These are phyloP conservation scores for Breviolum minutum DNA, from an alignment of 73 alveolate species.

Conservation along the genomic window DNA sequence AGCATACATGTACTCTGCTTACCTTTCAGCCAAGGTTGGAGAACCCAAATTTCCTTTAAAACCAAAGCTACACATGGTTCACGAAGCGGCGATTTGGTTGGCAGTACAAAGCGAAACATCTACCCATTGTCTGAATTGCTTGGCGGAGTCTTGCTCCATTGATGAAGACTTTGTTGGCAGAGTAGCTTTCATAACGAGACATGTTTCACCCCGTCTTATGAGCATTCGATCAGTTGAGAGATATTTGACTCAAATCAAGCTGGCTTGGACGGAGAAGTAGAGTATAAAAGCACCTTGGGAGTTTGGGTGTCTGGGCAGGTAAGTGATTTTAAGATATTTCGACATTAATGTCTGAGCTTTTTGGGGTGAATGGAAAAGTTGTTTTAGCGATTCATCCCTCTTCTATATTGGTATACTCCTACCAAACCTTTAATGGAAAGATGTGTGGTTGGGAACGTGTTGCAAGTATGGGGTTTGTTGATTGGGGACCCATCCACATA, in stretches of 20 bases:
- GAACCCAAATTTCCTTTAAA: not conserved
- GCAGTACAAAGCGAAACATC: not conserved
- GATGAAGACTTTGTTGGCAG: constrained; percentile 17
- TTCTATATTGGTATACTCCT: not conserved
- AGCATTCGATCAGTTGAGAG: not conserved
- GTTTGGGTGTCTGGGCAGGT: not conserved
- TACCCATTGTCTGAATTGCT: not conserved
- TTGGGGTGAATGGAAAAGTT: not conserved
- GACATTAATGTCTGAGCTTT: not conserved
- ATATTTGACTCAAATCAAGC: not conserved
- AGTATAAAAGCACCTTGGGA: not conserved
- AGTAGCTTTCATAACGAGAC: not conserved
- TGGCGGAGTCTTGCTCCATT: not conserved
- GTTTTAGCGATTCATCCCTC: too few relatives aligned
- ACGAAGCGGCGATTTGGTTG: not conserved
- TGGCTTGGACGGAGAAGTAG: not conserved
- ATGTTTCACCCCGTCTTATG: not conserved
- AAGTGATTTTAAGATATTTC: not conserved
- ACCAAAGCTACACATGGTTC: not conserved
- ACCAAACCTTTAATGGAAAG: not conserved
- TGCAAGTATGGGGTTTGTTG: not conserved
- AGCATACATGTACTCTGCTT: not conserved
- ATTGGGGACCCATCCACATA: not conserved
- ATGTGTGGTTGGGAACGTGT: not conserved
- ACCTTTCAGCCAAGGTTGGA: not conserved